Conservation (phyloP, 31 red algal genomes). For the Asparagopsis taxiformis region DNA sequence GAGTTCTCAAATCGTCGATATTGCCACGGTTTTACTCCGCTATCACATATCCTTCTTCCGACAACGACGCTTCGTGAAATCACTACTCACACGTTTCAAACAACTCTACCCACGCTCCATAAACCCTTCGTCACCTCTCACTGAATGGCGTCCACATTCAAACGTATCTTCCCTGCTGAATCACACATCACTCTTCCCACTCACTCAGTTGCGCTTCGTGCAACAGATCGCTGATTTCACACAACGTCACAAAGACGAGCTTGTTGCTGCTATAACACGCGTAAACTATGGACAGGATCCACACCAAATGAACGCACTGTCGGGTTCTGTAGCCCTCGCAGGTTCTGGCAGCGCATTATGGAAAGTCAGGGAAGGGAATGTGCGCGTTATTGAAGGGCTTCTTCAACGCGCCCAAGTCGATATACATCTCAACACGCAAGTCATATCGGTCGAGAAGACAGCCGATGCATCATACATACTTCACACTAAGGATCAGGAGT, state of each 20-base stretch:
- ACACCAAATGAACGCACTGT: slow-evolving; percentile 55
- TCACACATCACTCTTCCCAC: slow-evolving; percentile 29
- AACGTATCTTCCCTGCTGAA: slow-evolving; percentile 23
- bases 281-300: slow-evolving; percentile 74
- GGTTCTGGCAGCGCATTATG: slow-evolving; percentile 62
- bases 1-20: background rate
- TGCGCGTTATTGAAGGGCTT: slow-evolving; percentile 35
- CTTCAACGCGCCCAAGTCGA: slow-evolving; percentile 15
- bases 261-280: slow-evolving; percentile 67
- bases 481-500: background rate
- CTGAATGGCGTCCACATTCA: slow-evolving; percentile 6
- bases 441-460: background rate
- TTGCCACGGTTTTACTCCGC: slow-evolving; percentile 11
- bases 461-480: slow-evolving; percentile 1
- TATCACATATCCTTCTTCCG: slow-evolving; percentile 29
- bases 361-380: slow-evolving; percentile 64
- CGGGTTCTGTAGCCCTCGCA: slow-evolving; percentile 62
- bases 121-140: background rate
- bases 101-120: slow-evolving; percentile 46
- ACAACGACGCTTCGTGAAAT: slow-evolving; percentile 18
- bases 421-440: slow-evolving; percentile 29
- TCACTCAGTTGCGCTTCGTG: slow-evolving; percentile 30
- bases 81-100: slow-evolving; percentile 28
- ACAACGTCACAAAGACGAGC: slow-evolving; percentile 28
- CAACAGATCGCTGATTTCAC: slow-evolving; percentile 10